Evolutionary conservation across 1,284 basidiomycete genomes (phyloP), one percentile per base, ranked within the genome.

Genomic region (Athelia psychrophila): DNA sequence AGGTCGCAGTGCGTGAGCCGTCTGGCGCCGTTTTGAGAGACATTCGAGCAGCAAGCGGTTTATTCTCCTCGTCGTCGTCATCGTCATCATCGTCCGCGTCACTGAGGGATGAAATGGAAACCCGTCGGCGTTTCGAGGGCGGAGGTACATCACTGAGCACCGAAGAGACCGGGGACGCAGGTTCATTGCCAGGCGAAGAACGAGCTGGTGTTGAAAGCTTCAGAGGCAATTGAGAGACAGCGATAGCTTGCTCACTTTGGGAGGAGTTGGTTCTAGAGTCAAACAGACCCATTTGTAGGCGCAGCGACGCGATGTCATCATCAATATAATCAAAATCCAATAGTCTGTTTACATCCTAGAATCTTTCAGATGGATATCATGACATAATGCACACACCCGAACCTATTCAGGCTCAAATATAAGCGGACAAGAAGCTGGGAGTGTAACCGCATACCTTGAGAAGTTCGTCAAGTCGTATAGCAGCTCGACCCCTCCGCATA

Each of bases 401-500:
- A 40, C 35, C 50, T 48, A 52, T 27, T 30, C 12, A 38, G 44
- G 44, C 38, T 27, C 38, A 32, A 44, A 51, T 46, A 44, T 40
- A 15, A 50, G 22, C 48, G 49, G 12, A 56, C 23, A 33, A 18
- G 63, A n/a, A 47, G 32, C 36, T 24, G 15, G 22, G 38, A 19
- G 10, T n/a, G 22, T 24, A 18, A 19, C 5, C 13, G 60, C 74
- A 56, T 59, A 92, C 93, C 80, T 93, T 82, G 40, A 95, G 72
- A 49, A 93, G 67, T 69, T 95, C 91, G 64, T 97, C 94, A 49
- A 95, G 77, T 49, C 91, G 79, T 50, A 91, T 80, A 2, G 92
- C 93, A 8, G 93, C 84, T 58, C 85, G 86, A 45, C 79, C 83
- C 65, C 90, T 78, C 40, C 94, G 79, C 27, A 69, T 70, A 64